Conservation (phyloP, 805 yeast genomes). For the Phaffomyces thermotolerans region DNA sequence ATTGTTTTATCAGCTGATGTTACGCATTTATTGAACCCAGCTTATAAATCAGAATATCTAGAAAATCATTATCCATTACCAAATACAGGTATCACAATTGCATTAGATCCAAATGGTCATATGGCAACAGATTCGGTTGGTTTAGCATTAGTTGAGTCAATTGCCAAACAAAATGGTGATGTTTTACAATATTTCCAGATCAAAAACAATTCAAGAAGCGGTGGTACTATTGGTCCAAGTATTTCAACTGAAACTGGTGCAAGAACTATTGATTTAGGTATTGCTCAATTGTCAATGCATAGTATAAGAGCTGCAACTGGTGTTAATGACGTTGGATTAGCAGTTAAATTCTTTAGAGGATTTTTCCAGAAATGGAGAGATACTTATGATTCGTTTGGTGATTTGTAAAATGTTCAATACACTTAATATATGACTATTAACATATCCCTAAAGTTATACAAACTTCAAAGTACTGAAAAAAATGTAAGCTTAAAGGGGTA, state of each 20-base stretch:
- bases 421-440: not conserved
- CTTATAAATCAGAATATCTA: slow-evolving; percentile 58
- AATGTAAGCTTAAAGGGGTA: not conserved
- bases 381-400: slow-evolving; percentile 46
- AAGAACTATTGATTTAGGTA: slow-evolving; percentile 73
- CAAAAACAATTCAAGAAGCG: slow-evolving; percentile 77
- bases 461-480: slow-evolving; percentile 1
- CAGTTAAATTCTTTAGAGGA: slow-evolving; percentile 61
- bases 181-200: slow-evolving; percentile 76
- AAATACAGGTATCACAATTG: slow-evolving; percentile 64
- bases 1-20: slow-evolving; percentile 81
- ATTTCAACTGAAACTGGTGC: slow-evolving; percentile 61
- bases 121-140: slow-evolving; percentile 81
- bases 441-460: not conserved
- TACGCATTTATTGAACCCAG: slow-evolving; percentile 75
- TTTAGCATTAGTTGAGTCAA: slow-evolving; percentile 57
- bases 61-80: slow-evolving; percentile 77
- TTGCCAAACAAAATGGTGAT: slow-evolving; percentile 61
- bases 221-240: slow-evolving; percentile 83
- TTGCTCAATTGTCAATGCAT: slow-evolving; percentile 82
- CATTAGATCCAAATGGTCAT: slow-evolving; percentile 73
- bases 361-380: slow-evolving; percentile 63
- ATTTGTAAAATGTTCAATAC: slow-evolving; percentile 26
- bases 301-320: slow-evolving; percentile 79
- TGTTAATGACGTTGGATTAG: slow-evolving; percentile 68